Evolutionary conservation across 371 early-diverging fungal species (phyloP), one percentile per base, ranked within the genome.

Genomic region (Entomophthora muscae): DNA sequence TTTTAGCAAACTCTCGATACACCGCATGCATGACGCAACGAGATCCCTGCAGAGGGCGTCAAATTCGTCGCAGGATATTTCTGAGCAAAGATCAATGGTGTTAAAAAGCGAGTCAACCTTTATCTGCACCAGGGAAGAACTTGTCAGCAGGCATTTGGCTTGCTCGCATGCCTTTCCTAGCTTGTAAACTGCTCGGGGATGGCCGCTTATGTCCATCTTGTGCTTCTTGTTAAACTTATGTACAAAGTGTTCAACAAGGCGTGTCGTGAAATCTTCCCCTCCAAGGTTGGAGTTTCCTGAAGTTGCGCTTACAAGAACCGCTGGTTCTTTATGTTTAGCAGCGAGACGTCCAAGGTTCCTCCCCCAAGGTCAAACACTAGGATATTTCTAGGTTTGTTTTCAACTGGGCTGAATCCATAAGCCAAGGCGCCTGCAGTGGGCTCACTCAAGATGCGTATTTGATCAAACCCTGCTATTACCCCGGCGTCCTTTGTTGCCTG

Each of bases 51-150:
- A 86, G 63, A 98, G 78, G 67, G 82, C 79, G 77, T 99, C 99
- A 69, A 95, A 91, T 80, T 98, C 91, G 70, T 89, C 78, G 72
- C 98, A 88, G 67, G 94, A 90, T 67, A 98, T 72, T 67, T 90
- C 88, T 78, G 93, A 92, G 79, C 90, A 90, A 75, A 93, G 90
- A 79, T 98, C 94, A 80, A 92, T 93, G 72, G 95, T 97, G 76
- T 94, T 86, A 82, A 92, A 96, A 84, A 85, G 92, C 71, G 90
- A 88, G 66, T 89, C 89, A 64, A 95, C 89, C 77, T 94, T 91
- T 66, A 95, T 86, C 83, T 83, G 83, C 67, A 84, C 86, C 61
- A 85, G 83, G 77, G 81, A 85, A 67, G 88, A 83, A n/a, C 86
- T 83, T 24, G 91, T 90, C n/a, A 93, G 78, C 24, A 88, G 79